phyloP scores from a whole-genome alignment of 768 basidiomycete genomes.

The Calocybe cyanea region DNA sequence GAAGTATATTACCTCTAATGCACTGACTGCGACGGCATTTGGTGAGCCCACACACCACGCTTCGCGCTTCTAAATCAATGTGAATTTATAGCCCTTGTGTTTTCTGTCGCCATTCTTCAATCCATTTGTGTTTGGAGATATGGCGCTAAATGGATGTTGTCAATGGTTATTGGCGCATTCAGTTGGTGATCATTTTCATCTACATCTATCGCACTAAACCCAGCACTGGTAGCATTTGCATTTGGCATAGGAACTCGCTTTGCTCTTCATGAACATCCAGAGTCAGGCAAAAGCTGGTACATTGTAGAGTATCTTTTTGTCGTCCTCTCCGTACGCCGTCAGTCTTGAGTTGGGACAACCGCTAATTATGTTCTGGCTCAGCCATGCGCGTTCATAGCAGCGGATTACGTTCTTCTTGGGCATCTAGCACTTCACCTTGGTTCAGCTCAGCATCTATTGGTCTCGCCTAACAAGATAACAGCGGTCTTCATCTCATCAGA shows the following conservation, averaged over 20 bases:
- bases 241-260: conserved; percentile 55
- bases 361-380: conserved; percentile 16
- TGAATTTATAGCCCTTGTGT: conserved; percentile 27
- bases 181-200: conserved; percentile 30
- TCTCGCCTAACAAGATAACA: conserved; percentile 48
- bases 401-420: conserved; percentile 64
- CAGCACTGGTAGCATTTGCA: conserved; percentile 46
- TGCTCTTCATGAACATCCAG: conserved; percentile 48
- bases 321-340: conserved; percentile 46
- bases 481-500: conserved; percentile 60
- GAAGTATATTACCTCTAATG: conserved; percentile 53
- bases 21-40: conserved; percentile 46
- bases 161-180: conserved; percentile 59
- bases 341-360: not conserved
- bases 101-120: conserved; percentile 40
- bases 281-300: conserved; percentile 46
- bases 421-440: conserved; percentile 50
- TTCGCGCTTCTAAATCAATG: not conserved
- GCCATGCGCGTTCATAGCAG: conserved; percentile 75
- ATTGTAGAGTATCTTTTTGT: conserved; percentile 58
- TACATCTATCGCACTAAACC: not conserved
- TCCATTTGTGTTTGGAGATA: conserved; percentile 37
- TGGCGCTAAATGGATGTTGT: conserved; percentile 56
- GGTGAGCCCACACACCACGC: conserved; percentile 24
- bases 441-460: conserved; percentile 42